Conservation (phyloP, 1,284 basidiomycete genomes). For the Exsudoporus floridanus region DNA sequence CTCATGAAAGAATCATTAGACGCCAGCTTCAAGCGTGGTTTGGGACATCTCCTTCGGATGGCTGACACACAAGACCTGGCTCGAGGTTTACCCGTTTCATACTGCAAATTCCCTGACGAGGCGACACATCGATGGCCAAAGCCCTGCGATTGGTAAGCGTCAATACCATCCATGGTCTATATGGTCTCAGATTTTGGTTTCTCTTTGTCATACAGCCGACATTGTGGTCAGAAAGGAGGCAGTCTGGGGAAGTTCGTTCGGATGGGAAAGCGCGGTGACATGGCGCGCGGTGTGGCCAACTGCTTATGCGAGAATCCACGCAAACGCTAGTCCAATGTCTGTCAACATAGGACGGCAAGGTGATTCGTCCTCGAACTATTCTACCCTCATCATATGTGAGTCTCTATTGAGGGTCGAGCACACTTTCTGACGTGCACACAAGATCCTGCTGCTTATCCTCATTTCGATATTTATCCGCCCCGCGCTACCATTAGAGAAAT, state of each 20-base stretch:
- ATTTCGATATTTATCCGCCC: slow-evolving; percentile 47
- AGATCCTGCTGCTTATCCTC: slow-evolving; percentile 48
- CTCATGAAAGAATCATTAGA: slow-evolving; percentile 16
- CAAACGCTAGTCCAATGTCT: background rate
- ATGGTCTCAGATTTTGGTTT: background rate
- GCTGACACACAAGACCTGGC: slow-evolving; percentile 23
- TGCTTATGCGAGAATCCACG: background rate
- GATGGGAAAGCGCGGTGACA: slow-evolving; percentile 17
- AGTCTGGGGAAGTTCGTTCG: slow-evolving; percentile 23
- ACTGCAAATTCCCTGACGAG: background rate
- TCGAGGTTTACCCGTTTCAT: slow-evolving; percentile 24
- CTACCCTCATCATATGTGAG: slow-evolving; percentile 38
- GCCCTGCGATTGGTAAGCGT: slow-evolving; percentile 5
- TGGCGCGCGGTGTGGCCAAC: slow-evolving; percentile 25
- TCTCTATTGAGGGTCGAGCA: background rate
- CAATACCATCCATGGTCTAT: background rate
- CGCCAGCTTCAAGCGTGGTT: background rate
- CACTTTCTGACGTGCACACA: slow-evolving; percentile 10
- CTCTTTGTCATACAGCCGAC: background rate
- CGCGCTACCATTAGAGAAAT: background rate
- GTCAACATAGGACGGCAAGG: background rate
- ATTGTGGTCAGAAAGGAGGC: background rate
- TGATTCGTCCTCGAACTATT: slow-evolving; percentile 27
- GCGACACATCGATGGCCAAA: background rate
- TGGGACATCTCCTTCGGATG: slow-evolving; percentile 27